Conservation (phyloP, 192 early-diverging fungal species). For the Chytriomyces hyalinus region DNA sequence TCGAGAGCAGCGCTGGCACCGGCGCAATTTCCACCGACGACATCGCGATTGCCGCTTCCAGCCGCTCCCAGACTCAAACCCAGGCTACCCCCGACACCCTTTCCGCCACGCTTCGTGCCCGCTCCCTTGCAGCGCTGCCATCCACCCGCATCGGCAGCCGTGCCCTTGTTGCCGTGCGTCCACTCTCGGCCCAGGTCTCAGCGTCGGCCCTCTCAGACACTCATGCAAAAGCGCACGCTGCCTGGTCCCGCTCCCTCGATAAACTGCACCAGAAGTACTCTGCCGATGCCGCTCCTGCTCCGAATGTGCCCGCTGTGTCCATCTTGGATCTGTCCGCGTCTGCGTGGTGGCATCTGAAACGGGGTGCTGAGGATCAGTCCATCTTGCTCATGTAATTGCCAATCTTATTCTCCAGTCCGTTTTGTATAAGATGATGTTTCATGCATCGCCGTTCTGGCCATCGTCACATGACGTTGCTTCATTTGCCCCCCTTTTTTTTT, state of each 20-base stretch:
- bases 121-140: not conserved
- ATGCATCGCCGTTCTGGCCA: not conserved
- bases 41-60: conserved; percentile 6
- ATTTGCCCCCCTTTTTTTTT: not conserved
- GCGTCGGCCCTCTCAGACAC: conserved; percentile 61
- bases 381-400: conserved; percentile 78
- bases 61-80: conserved; percentile 42
- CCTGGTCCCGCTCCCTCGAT: not conserved
- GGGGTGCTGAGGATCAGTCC: conserved; percentile 87
- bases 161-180: conserved; percentile 71
- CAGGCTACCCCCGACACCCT: conserved; percentile 17
- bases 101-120: conserved; percentile 24
- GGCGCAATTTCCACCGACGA: not conserved
- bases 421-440: not conserved
- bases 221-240: conserved; percentile 72
- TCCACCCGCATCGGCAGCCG: conserved; percentile 52
- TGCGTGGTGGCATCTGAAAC: conserved; percentile 86
- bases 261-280: conserved; percentile 15
- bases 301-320: conserved; percentile 47
- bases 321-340: conserved; percentile 82
- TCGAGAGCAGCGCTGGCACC: conserved; percentile 21
- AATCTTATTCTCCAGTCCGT: not conserved
- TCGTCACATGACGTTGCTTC: not conserved
- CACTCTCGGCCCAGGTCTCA: conserved; percentile 47
- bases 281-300: conserved; percentile 39